Percentiles rank a stretch among this genome's conserved stretches.
These are phyloP conservation scores for Colletotrichum tamarilloi DNA, from an alignment of 2,329 filamentous ascomycete genomes.

Conservation along the genomic window DNA sequence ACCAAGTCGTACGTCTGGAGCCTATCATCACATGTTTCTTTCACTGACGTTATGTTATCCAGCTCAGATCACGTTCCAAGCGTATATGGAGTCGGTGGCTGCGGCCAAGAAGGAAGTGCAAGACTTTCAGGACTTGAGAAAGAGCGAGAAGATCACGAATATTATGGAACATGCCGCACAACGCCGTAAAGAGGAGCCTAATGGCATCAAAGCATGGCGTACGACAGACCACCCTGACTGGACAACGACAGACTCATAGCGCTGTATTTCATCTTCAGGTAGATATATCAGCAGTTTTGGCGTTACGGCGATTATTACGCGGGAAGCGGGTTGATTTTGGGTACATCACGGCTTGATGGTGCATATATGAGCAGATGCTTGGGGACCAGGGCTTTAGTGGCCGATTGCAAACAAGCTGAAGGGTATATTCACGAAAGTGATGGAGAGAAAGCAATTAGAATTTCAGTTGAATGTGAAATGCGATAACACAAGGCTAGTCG, in stretches of 20 bases:
- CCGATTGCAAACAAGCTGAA: background rate
- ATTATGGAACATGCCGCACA: constrained; percentile 63
- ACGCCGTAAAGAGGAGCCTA: constrained; percentile 65
- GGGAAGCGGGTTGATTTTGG: background rate
- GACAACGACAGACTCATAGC: constrained; percentile 40
- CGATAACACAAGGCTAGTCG: background rate
- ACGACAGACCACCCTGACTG: constrained; percentile 70
- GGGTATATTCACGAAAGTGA: background rate
- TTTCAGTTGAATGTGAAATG: no score
- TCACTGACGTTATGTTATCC: constrained; percentile 37
- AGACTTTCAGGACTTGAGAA: constrained; percentile 60
- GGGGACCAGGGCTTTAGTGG: background rate
- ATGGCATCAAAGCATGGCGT: constrained; percentile 69
- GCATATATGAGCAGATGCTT: background rate
- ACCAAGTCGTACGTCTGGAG: constrained; percentile 58
- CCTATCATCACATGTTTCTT: background rate
- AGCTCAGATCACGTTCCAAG: constrained; percentile 63
- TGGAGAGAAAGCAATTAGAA: background rate
- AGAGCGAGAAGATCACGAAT: constrained; percentile 57
- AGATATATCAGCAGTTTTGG: background rate
- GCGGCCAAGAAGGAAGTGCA: constrained; percentile 62
- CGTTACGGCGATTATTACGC: constrained; percentile 2
- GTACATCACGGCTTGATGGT: constrained; percentile 37
- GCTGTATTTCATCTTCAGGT: background rate
- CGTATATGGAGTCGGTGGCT: constrained; percentile 59